phyloP scores from a whole-genome alignment of 805 yeast species.

The Pichia californica region DNA sequence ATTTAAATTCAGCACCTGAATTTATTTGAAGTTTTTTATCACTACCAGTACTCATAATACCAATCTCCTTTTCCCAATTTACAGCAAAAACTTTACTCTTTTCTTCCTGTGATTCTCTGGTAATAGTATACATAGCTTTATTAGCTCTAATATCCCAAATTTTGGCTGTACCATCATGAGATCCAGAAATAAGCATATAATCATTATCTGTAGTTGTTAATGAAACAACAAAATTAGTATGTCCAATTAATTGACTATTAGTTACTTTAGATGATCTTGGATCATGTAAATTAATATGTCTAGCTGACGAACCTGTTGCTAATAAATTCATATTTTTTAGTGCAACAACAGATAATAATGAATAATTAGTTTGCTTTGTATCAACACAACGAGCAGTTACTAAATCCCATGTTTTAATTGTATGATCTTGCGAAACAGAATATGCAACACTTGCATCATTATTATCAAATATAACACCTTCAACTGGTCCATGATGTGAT shows the following conservation, averaged over 20 bases:
- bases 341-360: conserved; percentile 69
- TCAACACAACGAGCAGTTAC: conserved; percentile 81
- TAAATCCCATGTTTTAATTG: conserved; percentile 94
- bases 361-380: conserved; percentile 79
- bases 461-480: conserved; percentile 69
- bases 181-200: conserved; percentile 79
- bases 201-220: conserved; percentile 72
- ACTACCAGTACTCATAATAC: conserved; percentile 89
- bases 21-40: conserved; percentile 91
- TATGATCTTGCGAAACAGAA: conserved; percentile 93
- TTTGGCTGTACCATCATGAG: conserved; percentile 92
- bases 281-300: conserved; percentile 91
- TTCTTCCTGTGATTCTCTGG: conserved; percentile 55
- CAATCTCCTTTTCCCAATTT: conserved; percentile 72
- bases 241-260: conserved; percentile 75
- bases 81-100: conserved; percentile 76
- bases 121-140: conserved; percentile 72
- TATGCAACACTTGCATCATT: conserved; percentile 78
- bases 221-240: conserved; percentile 82
- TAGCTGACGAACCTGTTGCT: conserved; percentile 96
- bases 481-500: conserved; percentile 84
- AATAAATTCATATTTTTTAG: conserved; percentile 63
- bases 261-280: conserved; percentile 72
- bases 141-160: conserved; percentile 94
- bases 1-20: conserved; percentile 24